These are phyloP conservation scores for Ogataea pilisensis DNA, from an alignment of 805 yeast species.

Conservation along the genomic window DNA sequence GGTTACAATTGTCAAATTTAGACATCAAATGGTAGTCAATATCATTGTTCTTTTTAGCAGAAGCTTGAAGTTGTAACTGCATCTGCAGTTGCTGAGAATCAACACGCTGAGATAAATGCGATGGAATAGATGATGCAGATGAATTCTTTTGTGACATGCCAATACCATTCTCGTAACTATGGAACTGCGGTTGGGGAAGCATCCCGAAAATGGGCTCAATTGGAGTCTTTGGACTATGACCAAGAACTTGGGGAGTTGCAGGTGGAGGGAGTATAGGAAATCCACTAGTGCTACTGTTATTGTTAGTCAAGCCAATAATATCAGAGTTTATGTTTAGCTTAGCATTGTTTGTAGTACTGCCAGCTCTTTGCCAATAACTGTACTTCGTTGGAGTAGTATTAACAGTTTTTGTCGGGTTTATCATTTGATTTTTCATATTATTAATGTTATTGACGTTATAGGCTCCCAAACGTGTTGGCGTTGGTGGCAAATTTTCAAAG, in stretches of 20 bases:
- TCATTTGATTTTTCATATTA: neutral
- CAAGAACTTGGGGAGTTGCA: slow-evolving; percentile 3
- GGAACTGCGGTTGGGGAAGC: slow-evolving; percentile 5
- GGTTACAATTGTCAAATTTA: slow-evolving; percentile 59
- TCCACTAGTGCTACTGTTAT: no score
- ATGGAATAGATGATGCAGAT: slow-evolving; percentile 17
- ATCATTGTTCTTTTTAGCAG: slow-evolving; percentile 12
- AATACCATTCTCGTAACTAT: slow-evolving; percentile 5
- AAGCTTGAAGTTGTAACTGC: slow-evolving; percentile 3
- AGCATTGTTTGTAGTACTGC: slow-evolving; percentile 12
- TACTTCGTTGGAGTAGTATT: slow-evolving; percentile 18
- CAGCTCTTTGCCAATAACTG: slow-evolving; percentile 22
- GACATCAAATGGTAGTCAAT: slow-evolving; percentile 43
- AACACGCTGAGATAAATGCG: slow-evolving; percentile 9
- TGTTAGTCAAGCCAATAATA: neutral
- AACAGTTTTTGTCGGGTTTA: neutral
- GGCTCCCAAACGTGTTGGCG: slow-evolving; percentile 37
- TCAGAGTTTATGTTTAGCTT: slow-evolving; percentile 4
- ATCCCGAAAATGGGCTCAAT: slow-evolving; percentile 20
- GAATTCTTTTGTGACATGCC: slow-evolving; percentile 10
- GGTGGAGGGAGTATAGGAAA: slow-evolving; percentile 15
- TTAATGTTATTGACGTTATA: slow-evolving; percentile 1
- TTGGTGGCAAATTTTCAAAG: slow-evolving; percentile 34
- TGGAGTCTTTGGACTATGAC: slow-evolving; percentile 28
- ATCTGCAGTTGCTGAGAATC: slow-evolving; percentile 5